Evolutionary conservation across 257 asterid species (phyloP).

Genomic region (Plectranthus barbatus): DNA sequence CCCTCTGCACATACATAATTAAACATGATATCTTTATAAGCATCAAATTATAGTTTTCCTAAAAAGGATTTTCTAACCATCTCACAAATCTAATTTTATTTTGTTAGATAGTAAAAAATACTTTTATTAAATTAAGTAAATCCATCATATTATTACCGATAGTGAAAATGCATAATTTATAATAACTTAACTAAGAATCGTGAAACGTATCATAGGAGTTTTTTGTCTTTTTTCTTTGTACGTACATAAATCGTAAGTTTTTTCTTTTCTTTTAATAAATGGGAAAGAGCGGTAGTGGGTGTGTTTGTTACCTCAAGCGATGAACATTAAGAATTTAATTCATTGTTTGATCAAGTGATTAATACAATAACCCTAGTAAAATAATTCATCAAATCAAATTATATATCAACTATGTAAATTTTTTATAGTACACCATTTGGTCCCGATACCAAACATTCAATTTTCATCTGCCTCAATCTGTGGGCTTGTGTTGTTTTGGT

Average conservation of each 20-base stretch:
- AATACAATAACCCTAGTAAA: neutral
- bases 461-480: neutral
- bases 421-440: neutral
- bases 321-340: too few relatives aligned
- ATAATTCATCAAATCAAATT: neutral
- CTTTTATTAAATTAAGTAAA: too few relatives aligned
- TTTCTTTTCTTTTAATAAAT: neutral
- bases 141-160: too few relatives aligned
- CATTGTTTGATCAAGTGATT: neutral
- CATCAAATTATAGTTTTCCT: too few relatives aligned
- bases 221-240: neutral
- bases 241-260: neutral
- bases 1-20: too few relatives aligned
- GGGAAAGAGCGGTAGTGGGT: neutral
- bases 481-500: slow-evolving; percentile 13
- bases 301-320: neutral
- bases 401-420: neutral
- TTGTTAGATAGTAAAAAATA: too few relatives aligned
- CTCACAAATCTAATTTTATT: too few relatives aligned
- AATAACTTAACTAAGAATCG: too few relatives aligned
- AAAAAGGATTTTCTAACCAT: too few relatives aligned
- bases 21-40: too few relatives aligned
- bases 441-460: neutral
- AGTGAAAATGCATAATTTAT: too few relatives aligned
- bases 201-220: too few relatives aligned